phyloP scores from a whole-genome alignment of 2,329 filamentous ascomycete genomes.

The Beauveria scarabaeidicola region DNA sequence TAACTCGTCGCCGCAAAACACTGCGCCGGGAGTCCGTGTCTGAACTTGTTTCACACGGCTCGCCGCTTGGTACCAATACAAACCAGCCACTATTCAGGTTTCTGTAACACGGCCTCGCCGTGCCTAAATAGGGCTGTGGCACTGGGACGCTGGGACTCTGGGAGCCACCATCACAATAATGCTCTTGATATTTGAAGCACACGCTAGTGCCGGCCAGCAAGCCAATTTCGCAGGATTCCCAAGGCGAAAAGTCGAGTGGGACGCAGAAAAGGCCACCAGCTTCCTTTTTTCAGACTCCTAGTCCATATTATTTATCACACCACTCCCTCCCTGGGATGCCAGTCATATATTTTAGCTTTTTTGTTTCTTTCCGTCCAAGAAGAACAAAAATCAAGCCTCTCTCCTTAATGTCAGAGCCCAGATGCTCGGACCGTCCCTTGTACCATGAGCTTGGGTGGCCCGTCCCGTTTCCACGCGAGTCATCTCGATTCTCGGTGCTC shows the following conservation, averaged over 20 bases:
- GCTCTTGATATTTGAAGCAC: not conserved
- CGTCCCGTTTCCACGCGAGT: conserved; percentile 10
- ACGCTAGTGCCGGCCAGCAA: not conserved
- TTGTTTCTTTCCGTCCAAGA: too few relatives aligned
- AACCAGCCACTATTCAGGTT: not conserved
- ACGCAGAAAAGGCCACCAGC: not conserved
- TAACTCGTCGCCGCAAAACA: not conserved
- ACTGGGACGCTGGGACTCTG: too few relatives aligned
- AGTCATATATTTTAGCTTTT: not conserved
- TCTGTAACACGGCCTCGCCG: not conserved
- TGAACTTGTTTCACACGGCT: conserved; percentile 5
- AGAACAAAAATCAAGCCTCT: not conserved
- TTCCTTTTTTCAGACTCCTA: conserved; percentile 1
- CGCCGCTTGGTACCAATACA: not conserved
- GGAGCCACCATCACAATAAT: not conserved
- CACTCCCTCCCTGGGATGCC: not conserved
- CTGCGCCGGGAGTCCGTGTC: not conserved
- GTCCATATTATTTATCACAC: not conserved
- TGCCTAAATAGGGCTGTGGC: not conserved
- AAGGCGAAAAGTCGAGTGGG: not conserved
- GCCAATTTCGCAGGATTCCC: conserved; percentile 4
- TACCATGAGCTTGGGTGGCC: conserved; percentile 6
- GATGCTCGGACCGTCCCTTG: conserved; percentile 10
- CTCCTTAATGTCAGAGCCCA: conserved; percentile 3
- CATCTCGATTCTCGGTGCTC: not conserved